Conservation (phyloP, 495 filamentous ascomycete genomes). For the Aspergillus incahuasiensis region DNA sequence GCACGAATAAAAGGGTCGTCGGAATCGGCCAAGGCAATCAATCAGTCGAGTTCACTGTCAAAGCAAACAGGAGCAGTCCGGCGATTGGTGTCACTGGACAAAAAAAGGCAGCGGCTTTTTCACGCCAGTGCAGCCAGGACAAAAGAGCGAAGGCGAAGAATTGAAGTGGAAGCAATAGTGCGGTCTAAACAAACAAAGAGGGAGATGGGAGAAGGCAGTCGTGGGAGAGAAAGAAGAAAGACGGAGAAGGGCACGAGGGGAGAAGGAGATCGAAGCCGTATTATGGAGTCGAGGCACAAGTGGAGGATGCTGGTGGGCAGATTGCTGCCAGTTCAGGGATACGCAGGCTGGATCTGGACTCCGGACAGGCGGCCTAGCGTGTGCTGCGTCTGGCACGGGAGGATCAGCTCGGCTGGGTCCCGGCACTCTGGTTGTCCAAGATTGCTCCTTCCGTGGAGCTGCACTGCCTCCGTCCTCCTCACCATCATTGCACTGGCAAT, state of each 20-base stretch:
- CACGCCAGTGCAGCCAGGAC: background rate
- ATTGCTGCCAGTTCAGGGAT: slow-evolving; percentile 3
- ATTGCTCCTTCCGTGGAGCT: background rate
- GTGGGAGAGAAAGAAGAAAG: background rate
- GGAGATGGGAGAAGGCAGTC: background rate
- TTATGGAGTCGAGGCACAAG: background rate
- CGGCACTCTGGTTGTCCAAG: slow-evolving; percentile 5
- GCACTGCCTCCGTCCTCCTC: background rate
- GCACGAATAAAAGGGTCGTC: slow-evolving; percentile 12
- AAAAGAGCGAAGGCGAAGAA: background rate
- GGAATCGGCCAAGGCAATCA: background rate
- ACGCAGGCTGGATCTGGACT: background rate
- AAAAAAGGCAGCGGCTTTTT: background rate
- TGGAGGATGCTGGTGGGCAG: background rate
- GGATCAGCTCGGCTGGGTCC: slow-evolving; percentile 10
- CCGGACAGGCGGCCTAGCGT: background rate
- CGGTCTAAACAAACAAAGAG: background rate
- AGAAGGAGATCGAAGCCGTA: background rate
- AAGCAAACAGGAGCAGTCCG: slow-evolving; percentile 8
- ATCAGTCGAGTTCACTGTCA: slow-evolving; percentile 15
- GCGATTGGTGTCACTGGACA: slow-evolving; percentile 6
- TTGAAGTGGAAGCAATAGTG: background rate
- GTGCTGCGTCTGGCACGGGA: slow-evolving; percentile 8
- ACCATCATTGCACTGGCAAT: too few relatives aligned
- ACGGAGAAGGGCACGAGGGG: background rate